phyloP scores from a whole-genome alignment of 352 stramenopile species.

The Blastocystis hominis region DNA sequence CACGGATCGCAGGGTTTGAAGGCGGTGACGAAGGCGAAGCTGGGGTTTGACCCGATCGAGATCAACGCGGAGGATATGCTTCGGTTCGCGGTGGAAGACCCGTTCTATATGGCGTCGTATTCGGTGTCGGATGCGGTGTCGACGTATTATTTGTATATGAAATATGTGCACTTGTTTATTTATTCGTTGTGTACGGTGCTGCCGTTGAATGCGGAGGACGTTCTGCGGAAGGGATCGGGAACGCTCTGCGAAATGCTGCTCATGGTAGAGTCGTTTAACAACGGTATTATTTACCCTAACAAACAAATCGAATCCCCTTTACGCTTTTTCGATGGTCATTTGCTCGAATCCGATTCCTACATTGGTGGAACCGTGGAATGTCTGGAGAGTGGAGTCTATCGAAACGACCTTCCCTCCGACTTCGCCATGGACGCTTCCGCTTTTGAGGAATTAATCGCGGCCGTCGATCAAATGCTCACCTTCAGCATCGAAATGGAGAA shows the following conservation, averaged over 20 bases:
- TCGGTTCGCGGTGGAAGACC: constrained; percentile 79
- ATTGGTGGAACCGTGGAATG: constrained; percentile 97
- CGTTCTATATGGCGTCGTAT: constrained; percentile 94
- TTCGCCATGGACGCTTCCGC: constrained; percentile 85
- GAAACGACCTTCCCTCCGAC: constrained; percentile 89
- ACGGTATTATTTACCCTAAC: constrained; percentile 93
- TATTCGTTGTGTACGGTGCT: constrained; percentile 99
- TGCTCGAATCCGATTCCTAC: constrained; percentile 95
- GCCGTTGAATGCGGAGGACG: constrained; percentile 88
- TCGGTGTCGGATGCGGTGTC: constrained; percentile 98
- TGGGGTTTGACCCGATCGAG: constrained; percentile 91
- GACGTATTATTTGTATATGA: constrained; percentile 98
- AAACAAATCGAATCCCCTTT: constrained; percentile 79
- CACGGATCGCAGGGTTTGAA: constrained; percentile 94
- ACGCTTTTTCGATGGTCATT: constrained; percentile 81
- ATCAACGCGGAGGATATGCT: constrained; percentile 98
- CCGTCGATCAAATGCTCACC: constrained; percentile 87
- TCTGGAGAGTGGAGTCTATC: constrained; percentile 91
- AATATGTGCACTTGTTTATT: constrained; percentile 98
- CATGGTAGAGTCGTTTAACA: constrained; percentile 91
- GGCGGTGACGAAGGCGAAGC: constrained; percentile 95
- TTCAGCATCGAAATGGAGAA: constrained; percentile 89
- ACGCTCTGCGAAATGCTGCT: constrained; percentile 96
- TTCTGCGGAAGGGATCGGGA: constrained; percentile 85
- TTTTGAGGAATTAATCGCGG: constrained; percentile 86